These are phyloP conservation scores for Leccinum fuscescens DNA, from an alignment of 1,284 basidiomycete species.

Conservation along the genomic window DNA sequence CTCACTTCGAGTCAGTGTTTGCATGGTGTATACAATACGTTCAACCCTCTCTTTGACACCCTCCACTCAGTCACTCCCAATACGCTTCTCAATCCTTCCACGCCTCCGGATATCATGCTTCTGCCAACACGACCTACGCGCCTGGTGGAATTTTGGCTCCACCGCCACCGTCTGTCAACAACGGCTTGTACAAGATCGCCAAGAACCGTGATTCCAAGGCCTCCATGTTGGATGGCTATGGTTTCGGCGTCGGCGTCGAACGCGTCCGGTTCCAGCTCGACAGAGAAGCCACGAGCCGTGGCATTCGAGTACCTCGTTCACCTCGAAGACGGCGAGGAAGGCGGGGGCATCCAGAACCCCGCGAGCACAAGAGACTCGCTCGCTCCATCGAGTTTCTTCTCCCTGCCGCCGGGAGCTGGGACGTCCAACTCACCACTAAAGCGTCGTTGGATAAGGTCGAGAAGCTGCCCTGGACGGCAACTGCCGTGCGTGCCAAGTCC, in stretches of 20 bases:
- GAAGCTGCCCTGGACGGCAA: conserved; percentile 73
- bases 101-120: conserved; percentile 83
- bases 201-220: conserved; percentile 72
- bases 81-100: conserved; percentile 31
- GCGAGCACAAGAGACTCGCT: conserved; percentile 66
- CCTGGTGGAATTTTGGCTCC: conserved; percentile 79
- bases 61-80: conserved; percentile 36
- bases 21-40: conserved; percentile 91
- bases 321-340: conserved; percentile 54
- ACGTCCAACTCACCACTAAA: conserved; percentile 73
- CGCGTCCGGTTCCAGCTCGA: conserved; percentile 76
- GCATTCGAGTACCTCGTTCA: conserved; percentile 82
- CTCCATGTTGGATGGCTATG: conserved; percentile 77
- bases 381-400: conserved; percentile 80
- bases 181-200: conserved; percentile 75
- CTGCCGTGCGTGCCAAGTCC: conserved; percentile 54
- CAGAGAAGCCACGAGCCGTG: conserved; percentile 68
- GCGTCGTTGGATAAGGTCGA: conserved; percentile 72
- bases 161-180: conserved; percentile 62
- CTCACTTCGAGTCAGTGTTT: conserved; percentile 56
- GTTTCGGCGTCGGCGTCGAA: conserved; percentile 79
- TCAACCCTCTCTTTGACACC: conserved; percentile 38
- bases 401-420: conserved; percentile 85
- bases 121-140: conserved; percentile 94
- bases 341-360: conserved; percentile 42